Base-by-base conservation (phyloP, 208 protist species). In the Angomonas ambiguus region DNA sequence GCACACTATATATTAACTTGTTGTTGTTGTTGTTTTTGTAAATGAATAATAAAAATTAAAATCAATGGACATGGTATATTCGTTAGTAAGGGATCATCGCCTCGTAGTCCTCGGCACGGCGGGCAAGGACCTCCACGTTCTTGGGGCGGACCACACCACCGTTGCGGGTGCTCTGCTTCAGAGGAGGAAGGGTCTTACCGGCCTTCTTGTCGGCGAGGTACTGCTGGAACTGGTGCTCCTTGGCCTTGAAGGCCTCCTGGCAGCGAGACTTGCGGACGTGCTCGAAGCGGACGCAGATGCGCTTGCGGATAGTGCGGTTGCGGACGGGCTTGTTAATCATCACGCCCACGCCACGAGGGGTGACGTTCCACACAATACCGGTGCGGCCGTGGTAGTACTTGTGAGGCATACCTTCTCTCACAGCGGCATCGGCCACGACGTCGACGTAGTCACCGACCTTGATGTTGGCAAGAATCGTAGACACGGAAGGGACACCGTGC, bases 301-400 rank as follows among this genome's bases (percentile, higher is more conserved):
- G 95, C 97, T 99, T 99, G 72, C 90, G 86, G 45, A 99, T 85
- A 69, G 99, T 98, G 76, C 98, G 92, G 67, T 95, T 93, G 66
- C 97, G 75, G 74, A 99, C 95, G 51, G 77, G 91, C 94, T 99
- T 99, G 97, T 99, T 99, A 65, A 99, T 74, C 73, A 99, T 95
- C 35, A 99, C 98, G 87, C 99, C 99, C 49, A 99, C 83, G 56
- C 98, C 97, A 65, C 97, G 93, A 65, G 91, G 94, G 55, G 98
- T 99, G 34, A 99, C 95, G 88, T 99, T 99, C 98, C 97, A 99
- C 30, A 99, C 97, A 65, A 92, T 86, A 68, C 99, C 99, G 63
- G 99, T 99, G 79, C 96, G 97, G 67, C 99, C 99, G 83, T 99
- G 98, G 97, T 99, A 99, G 92, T 98, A 99, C 89, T 99, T 99